Base-by-base conservation (phyloP, 2,329 filamentous ascomycete species). In the Diatrype stigma region DNA sequence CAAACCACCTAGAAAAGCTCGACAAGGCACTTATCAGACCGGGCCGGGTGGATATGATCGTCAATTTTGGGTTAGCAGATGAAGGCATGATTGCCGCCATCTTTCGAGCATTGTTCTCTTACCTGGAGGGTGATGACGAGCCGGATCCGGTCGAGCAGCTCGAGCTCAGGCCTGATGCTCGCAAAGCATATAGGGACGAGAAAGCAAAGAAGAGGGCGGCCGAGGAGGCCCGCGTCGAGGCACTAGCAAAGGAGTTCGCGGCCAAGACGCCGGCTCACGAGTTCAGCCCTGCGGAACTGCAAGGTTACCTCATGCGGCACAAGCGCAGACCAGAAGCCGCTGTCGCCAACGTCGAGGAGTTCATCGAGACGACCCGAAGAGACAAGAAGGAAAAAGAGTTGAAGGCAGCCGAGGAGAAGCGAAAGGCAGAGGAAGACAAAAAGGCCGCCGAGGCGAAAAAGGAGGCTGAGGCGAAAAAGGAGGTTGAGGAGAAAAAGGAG, bases 1-100 rank as follows among this genome's bases (percentile, higher is more conserved):
- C 81, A n/a, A 85, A 85, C 58, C 80, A 84, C 63, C 49, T 82
- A 0, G 80, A 84, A 55, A 81, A 80, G 60, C 73, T 84, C 8
- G 81, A 84, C 68, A 78, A 78, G 55, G 82, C 82, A 0, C 72
- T 86, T 17, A 82, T 85, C 55, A 80, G 82, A 0, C 81, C 82
- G 0, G 82, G 82, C 1, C 78, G 82, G 6, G 74, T 86, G 6
- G 82, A 86, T 61, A 81, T 80, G 74, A 74, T 73, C 46, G 73
- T 85, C 49, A 71, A 78, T 51, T 85, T 85, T 59, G 75, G 73
- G 45, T 71, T 75, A 6, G 78, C 82, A 10, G 80, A 84, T 55
- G 61, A 62, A 2, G 70, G 63, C 14, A 84, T 84, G 73, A 74
- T 70, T 2, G 68, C 71, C 1, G 69, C 77, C 48, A 78, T 85